These are phyloP conservation scores for Thymus mandschuricus DNA, from an alignment of 257 asterid genomes.

Conservation along the genomic window DNA sequence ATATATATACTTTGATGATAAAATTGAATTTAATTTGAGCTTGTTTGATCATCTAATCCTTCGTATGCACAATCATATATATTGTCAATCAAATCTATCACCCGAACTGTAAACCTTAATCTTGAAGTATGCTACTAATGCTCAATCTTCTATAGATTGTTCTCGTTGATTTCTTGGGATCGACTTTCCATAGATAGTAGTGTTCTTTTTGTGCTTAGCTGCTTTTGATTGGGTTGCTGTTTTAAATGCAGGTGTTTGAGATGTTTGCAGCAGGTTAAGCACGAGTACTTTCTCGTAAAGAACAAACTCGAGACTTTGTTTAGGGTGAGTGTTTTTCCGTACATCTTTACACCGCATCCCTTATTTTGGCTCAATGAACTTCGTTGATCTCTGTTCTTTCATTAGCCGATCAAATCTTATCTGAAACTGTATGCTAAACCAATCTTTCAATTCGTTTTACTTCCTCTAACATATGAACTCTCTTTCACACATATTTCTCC, in stretches of 20 bases:
- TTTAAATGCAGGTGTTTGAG: slow-evolving; percentile 61
- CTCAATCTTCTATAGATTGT: neutral
- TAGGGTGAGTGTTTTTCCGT: slow-evolving; percentile 45
- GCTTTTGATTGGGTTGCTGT: neutral
- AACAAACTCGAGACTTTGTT: slow-evolving; percentile 74
- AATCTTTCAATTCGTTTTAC: neutral
- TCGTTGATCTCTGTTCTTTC: neutral
- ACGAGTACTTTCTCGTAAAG: slow-evolving; percentile 68
- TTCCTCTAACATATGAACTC: too few species aligned
- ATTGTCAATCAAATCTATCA: neutral
- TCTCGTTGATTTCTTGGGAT: slow-evolving; percentile 6
- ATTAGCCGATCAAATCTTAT: neutral
- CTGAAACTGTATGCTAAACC: neutral
- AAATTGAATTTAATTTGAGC: too few species aligned
- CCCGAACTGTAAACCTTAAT: neutral
- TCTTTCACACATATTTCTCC: too few species aligned
- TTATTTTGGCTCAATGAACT: neutral
- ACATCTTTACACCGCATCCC: neutral
- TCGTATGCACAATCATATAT: neutral
- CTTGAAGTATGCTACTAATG: neutral
- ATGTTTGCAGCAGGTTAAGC: slow-evolving; percentile 66
- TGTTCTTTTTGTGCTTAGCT: neutral
- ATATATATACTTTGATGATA: too few species aligned
- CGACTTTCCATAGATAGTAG: neutral
- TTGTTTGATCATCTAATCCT: neutral